phyloP scores from a whole-genome alignment of 257 asterid genomes.

The Eucommia ulmoides region DNA sequence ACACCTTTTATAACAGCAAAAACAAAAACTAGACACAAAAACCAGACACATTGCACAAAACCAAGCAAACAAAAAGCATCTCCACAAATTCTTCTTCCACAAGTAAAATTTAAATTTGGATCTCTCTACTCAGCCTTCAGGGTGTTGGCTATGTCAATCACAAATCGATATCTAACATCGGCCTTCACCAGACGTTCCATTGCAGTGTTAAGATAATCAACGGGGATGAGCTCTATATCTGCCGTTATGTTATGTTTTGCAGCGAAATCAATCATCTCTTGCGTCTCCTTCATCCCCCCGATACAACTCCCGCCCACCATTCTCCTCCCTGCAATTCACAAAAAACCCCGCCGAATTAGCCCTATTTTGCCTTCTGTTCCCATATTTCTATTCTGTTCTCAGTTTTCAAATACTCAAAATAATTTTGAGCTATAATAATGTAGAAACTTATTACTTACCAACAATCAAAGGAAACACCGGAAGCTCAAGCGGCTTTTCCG shows the following conservation, averaged over 20 bases:
- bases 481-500: constrained; percentile 31
- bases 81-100: too few relatives aligned
- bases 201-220: constrained; percentile 39
- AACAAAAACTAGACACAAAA: too few relatives aligned
- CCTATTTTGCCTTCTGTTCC: too few relatives aligned
- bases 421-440: too few relatives aligned
- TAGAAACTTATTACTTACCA: constrained; percentile 22
- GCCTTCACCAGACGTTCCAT: constrained; percentile 38
- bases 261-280: constrained; percentile 28
- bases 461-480: constrained; percentile 21
- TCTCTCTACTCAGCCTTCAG: too few relatives aligned
- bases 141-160: constrained; percentile 32
- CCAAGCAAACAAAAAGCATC: too few relatives aligned
- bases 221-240: constrained; percentile 25
- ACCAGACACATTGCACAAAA: too few relatives aligned
- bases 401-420: too few relatives aligned
- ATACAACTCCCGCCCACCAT: constrained; percentile 19
- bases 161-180: constrained; percentile 47
- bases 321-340: constrained; percentile 31
- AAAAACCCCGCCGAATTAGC: too few relatives aligned
- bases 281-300: constrained; percentile 46
- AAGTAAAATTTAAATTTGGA: too few relatives aligned
- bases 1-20: too few relatives aligned
- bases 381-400: too few relatives aligned
- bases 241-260: constrained; percentile 22